phyloP scores from a whole-genome alignment of 2,329 filamentous ascomycete species.

The Ophiocordyceps australis region DNA sequence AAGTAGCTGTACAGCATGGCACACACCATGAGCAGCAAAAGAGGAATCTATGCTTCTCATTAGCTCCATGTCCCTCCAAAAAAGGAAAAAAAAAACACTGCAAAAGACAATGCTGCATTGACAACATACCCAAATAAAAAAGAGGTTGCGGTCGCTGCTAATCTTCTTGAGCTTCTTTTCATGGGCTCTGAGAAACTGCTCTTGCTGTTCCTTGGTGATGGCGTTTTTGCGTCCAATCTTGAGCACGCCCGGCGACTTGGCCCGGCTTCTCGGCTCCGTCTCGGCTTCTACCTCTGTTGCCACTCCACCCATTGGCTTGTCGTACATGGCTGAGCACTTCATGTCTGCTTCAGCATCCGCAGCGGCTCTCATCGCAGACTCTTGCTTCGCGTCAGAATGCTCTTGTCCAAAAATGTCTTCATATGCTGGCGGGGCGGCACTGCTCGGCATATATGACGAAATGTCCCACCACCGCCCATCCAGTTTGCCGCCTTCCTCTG shows the following conservation, averaged over 20 bases:
- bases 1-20: constrained; percentile 32
- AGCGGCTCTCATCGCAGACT: constrained; percentile 37
- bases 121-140: constrained; percentile 46
- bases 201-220: constrained; percentile 47
- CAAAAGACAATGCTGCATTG: too few relatives aligned
- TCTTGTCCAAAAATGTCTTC: constrained; percentile 56
- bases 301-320: constrained; percentile 19
- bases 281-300: constrained; percentile 6
- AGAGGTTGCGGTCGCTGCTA: constrained; percentile 45
- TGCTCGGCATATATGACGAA: constrained; percentile 31
- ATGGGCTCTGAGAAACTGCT: constrained; percentile 40
- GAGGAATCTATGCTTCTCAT: constrained; percentile 23
- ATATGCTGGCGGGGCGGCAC: constrained; percentile 52
- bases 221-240: constrained; percentile 44
- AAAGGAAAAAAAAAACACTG: too few relatives aligned
- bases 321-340: constrained; percentile 36
- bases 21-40: constrained; percentile 27
- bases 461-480: constrained; percentile 52
- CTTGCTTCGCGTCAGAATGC: constrained; percentile 34
- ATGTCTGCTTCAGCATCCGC: constrained; percentile 39
- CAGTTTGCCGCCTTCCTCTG: constrained; percentile 19
- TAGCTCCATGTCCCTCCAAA: too few relatives aligned
- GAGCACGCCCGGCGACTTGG: constrained; percentile 25
- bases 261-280: constrained; percentile 16
- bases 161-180: constrained; percentile 45